A percentile compares a stretch with the other conserved stretches of the same genome.
phyloP scores from a whole-genome alignment of 2,329 filamentous ascomycete genomes.

The Neospermospora avenae region DNA sequence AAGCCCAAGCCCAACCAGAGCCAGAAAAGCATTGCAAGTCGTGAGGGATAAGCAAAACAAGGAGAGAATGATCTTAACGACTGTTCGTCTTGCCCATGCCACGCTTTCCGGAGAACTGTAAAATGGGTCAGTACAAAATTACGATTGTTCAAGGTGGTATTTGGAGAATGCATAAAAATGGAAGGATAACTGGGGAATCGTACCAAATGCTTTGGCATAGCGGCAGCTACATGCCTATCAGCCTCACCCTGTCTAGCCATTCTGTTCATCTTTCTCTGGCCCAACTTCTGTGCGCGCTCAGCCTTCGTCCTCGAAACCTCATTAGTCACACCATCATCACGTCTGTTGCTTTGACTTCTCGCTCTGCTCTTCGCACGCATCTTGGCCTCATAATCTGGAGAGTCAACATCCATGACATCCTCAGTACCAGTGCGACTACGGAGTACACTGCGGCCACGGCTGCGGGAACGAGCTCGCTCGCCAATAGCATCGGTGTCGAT shows the following conservation, averaged over 20 bases:
- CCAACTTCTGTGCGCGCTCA: constrained; percentile 80
- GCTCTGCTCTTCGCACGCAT: constrained; percentile 71
- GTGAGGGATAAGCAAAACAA: background rate
- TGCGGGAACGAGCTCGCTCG: constrained; percentile 66
- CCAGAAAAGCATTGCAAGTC: background rate
- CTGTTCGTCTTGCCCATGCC: constrained; percentile 85
- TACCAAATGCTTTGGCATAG: constrained; percentile 88
- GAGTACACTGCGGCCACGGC: constrained; percentile 68
- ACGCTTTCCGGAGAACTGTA: constrained; percentile 81
- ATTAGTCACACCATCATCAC: constrained; percentile 73
- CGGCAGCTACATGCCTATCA: constrained; percentile 81
- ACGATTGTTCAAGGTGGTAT: background rate
- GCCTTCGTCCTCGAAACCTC: constrained; percentile 69
- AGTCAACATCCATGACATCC: constrained; percentile 74
- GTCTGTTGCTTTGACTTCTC: constrained; percentile 65
- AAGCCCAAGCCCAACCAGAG: background rate
- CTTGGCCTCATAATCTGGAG: constrained; percentile 52
- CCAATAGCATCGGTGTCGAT: constrained; percentile 76
- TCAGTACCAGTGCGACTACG: constrained; percentile 60
- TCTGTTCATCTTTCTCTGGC: constrained; percentile 98
- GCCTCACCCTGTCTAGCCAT: constrained; percentile 97
- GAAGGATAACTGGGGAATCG: constrained; percentile 37
- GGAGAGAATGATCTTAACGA: constrained; percentile 48
- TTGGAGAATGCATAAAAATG: background rate
- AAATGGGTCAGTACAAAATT: constrained; percentile 35